Evolutionary conservation across 2,329 filamentous ascomycete species (phyloP).

Genomic region (Stenocarpella maydis): DNA sequence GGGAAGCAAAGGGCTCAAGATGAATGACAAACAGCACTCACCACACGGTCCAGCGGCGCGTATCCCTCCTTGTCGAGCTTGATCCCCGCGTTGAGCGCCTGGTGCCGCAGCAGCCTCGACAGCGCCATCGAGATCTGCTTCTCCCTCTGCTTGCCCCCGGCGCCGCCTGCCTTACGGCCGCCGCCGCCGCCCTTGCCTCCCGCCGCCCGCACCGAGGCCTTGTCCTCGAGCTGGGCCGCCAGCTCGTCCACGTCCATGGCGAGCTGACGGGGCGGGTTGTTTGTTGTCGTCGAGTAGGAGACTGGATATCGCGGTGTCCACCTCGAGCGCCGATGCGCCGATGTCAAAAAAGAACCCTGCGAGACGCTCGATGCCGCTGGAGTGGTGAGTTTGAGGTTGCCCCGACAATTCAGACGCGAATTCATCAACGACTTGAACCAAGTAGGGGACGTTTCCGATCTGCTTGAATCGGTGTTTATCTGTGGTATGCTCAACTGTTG

Average conservation of each 20-base stretch:
- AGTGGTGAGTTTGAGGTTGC: not conserved
- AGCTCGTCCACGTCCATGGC: slow-evolving; percentile 33
- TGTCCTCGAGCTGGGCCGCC: slow-evolving; percentile 36
- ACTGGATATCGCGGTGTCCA: not conserved
- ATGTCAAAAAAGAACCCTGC: not conserved
- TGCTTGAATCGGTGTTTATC: not conserved
- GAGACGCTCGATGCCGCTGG: not conserved
- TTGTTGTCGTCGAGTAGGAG: not conserved
- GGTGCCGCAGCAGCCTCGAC: slow-evolving; percentile 63
- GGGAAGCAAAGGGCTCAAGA: not conserved
- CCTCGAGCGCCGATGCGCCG: no score
- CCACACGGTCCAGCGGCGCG: slow-evolving; percentile 65
- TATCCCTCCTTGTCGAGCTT: slow-evolving; percentile 66
- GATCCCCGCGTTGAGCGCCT: slow-evolving; percentile 65
- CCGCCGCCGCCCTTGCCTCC: slow-evolving; percentile 35
- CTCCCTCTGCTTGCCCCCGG: slow-evolving; percentile 49
- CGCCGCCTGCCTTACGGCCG: slow-evolving; percentile 38
- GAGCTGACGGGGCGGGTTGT: not conserved
- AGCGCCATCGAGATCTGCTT: slow-evolving; percentile 62
- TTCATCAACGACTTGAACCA: not conserved
- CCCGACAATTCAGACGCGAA: not conserved
- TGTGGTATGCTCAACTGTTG: not conserved
- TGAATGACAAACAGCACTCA: slow-evolving; percentile 52
- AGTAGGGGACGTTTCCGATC: not conserved
- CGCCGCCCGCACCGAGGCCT: slow-evolving; percentile 25